Base-by-base conservation (phyloP, 306 rosid genomes). In the Cicer chorassanicum region DNA sequence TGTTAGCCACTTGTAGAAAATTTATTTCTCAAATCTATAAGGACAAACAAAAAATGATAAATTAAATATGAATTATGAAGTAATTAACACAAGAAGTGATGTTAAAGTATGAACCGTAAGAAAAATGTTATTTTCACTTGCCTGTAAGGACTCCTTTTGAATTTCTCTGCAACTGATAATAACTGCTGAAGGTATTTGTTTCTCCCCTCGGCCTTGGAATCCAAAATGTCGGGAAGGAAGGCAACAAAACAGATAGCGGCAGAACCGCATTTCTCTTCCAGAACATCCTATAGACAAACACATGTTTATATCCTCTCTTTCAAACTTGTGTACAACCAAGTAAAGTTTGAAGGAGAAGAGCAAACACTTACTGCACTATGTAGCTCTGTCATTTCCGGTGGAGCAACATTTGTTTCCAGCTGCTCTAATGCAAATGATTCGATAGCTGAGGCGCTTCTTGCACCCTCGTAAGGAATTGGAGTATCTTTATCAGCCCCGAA, bases 171-270 rank as follows among this genome's bases (percentile, higher is more conserved):
- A 77, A 95, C 92, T 11, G 99, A 80, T 75, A 95, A 65, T 70
- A 95, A 68, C 78, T 90, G 93, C 81, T 89, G 84, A 72, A 95
- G 51, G 84, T 95, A 90, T 70, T 59, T 85, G 88, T 92, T 92
- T 84, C 99, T 89, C 36, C 99, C 99, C 80, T 89, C 99, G 0
- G 99, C 99, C 87, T 92, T 95, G 64, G 98, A 87, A 78, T 95
- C 99, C 89, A 95, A 87, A 75, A 95, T 92, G 76, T 95, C 98
- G 49, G 99, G 99, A 41, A 95, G 93, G 86, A 95, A 95, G 45
- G 99, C 88, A 43, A 90, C 98, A 53, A 95, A 95, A 84, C 99
- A 95, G 80, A 95, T 92, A 54, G 98, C 96, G 6, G 98, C 96
- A 7, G 98, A 77, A 57, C 98, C 98, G 54, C 98, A 95, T 82